Base-by-base conservation (phyloP, 768 basidiomycete genomes). In the Ramaria sp. region DNA sequence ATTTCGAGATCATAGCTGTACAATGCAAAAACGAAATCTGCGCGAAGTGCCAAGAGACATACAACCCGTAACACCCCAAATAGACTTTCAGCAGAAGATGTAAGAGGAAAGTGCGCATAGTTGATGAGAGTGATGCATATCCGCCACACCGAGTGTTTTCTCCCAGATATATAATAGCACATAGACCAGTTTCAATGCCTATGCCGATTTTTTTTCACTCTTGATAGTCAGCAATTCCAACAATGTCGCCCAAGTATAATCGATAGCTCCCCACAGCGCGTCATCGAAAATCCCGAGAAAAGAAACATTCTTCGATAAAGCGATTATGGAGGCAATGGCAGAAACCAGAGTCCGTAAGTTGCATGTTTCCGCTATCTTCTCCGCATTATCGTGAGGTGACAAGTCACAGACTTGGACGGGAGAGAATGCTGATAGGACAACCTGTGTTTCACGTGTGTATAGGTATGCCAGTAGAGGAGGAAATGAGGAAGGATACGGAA, bases 401-500 rank as follows among this genome's bases (percentile, higher is more conserved):
- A n/a, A 39, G n/a, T 20, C 24, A 27, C 38, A 10, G 3, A 60
- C 55, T 64, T 64, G 30, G 13, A 56, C 61, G 27, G 87, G 86
- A 58, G 89, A 71, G 48, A 90, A 78, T 0, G 78, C 69, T 27
- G 72, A 72, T 41, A 90, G 71, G 53, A 90, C 75, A 16, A 68
- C 59, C 48, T 70, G 69, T 24, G 82, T 70, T 58, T 78, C 74
- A 62, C 84, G 81, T 25, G 76, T 76, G 70, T 91, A 88, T 59
- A 91, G 71, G 71, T 77, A 88, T 0, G 71, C 66, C 59, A 81
- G 79, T 9, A 91, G 71, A 34, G 79, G 67, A 7, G 78, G 67
- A 68, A 88, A 89, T 0, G 85, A 79, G 1, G 77, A 73, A 0
- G 84, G 79, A 1, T 83, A 81, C 1, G 88, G 88, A 8, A 91